Evolutionary conservation across 495 filamentous ascomycete species (phyloP).

Genomic region (Trichoderma orchidacearum): DNA sequence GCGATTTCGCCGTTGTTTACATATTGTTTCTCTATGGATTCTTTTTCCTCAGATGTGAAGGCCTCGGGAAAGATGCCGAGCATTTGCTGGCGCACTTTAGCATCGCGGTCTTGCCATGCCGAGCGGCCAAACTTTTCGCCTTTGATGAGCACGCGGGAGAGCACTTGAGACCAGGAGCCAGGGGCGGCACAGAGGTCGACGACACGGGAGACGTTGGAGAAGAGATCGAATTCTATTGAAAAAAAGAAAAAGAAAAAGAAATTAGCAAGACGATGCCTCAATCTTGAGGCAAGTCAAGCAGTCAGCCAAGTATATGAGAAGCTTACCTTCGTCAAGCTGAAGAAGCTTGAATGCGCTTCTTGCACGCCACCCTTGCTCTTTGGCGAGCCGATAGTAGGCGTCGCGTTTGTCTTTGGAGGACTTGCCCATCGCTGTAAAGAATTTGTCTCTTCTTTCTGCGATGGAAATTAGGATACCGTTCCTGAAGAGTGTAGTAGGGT

Average conservation of each 20-base stretch:
- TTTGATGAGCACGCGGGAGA: slow-evolving; percentile 83
- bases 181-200: slow-evolving; percentile 95
- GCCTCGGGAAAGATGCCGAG: slow-evolving; percentile 27
- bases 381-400: slow-evolving; percentile 92
- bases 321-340: slow-evolving; percentile 69
- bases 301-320: neutral
- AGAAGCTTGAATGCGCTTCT: slow-evolving; percentile 93
- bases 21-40: slow-evolving; percentile 8
- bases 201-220: slow-evolving; percentile 74
- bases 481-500: no score
- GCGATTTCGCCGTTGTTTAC: slow-evolving; percentile 2
- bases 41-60: slow-evolving; percentile 10
- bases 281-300: neutral
- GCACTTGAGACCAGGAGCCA: slow-evolving; percentile 91
- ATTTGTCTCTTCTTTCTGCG: neutral
- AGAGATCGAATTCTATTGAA: slow-evolving; percentile 76
- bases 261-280: neutral
- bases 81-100: slow-evolving; percentile 40
- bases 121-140: slow-evolving; percentile 75
- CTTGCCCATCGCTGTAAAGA: slow-evolving; percentile 59
- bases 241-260: neutral
- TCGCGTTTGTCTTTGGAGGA: slow-evolving; percentile 98
- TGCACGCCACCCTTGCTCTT: slow-evolving; percentile 97
- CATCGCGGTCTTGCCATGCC: slow-evolving; percentile 74
- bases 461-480: neutral